phyloP scores from a whole-genome alignment of 2,329 filamentous ascomycete genomes.

The Periconia macrospinosa region DNA sequence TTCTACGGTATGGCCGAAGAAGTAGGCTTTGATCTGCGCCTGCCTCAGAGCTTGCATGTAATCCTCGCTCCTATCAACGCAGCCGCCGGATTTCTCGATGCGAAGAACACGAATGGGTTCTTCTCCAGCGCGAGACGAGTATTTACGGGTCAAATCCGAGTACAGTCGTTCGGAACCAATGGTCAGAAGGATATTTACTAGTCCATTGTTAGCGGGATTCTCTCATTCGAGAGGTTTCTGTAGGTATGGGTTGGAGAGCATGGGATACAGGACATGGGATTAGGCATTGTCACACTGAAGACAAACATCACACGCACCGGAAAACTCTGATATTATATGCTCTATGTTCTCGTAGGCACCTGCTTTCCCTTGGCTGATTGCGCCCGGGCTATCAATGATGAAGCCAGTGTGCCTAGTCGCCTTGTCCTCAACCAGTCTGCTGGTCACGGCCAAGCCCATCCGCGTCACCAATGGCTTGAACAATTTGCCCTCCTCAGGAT shows the following conservation, averaged over 20 bases:
- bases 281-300: constrained; percentile 1
- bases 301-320: constrained; percentile 52
- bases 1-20: constrained; percentile 72
- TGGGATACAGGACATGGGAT: not conserved
- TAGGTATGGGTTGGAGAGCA: not conserved
- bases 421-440: constrained; percentile 74
- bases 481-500: constrained; percentile 68
- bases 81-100: constrained; percentile 83
- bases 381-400: constrained; percentile 80
- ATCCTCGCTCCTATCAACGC: constrained; percentile 71
- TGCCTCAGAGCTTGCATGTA: constrained; percentile 77
- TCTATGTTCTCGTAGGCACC: constrained; percentile 74
- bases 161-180: constrained; percentile 78
- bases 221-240: not conserved
- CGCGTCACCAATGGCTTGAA: constrained; percentile 76
- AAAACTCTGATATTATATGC: constrained; percentile 73
- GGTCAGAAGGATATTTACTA: constrained; percentile 78
- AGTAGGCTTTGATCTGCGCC: constrained; percentile 84
- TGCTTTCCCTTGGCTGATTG: constrained; percentile 64
- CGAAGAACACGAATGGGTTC: constrained; percentile 75
- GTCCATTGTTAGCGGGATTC: constrained; percentile 28
- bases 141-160: constrained; percentile 72
- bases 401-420: constrained; percentile 73
- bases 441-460: constrained; percentile 77
- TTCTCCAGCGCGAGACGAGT: constrained; percentile 58